Base-by-base conservation (phyloP, 2,329 filamentous ascomycete species). In the Apiospora phragmitis region DNA sequence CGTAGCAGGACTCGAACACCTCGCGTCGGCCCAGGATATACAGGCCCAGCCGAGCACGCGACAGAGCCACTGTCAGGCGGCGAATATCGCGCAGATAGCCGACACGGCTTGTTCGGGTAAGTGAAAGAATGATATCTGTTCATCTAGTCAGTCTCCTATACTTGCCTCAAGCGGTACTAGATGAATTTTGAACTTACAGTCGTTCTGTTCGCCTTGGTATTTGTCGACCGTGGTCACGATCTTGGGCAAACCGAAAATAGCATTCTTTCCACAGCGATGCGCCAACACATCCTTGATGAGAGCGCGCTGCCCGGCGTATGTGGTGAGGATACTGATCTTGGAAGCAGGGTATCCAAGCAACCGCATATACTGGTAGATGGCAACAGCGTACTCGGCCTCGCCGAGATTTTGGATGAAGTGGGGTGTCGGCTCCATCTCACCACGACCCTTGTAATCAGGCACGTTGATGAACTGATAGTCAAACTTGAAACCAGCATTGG, bases 171-270 rank as follows among this genome's bases (percentile, higher is more conserved):
- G n/a, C 24, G 66, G 26, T 67, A 62, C 29, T 29, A 29, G 4
- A 21, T 65, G 16, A 43, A 24, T n/a, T 7, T 26, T 41, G 49
- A 70, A 90, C 93, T 87, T 87, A 96, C 94, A 98, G 79, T 99
- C 96, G 82, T 99, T 99, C 83, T 99, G 96, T 85, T 99, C 96
- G 80, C 96, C 97, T 84, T 99, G 96, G 78, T 98, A 99, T 81
- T 97, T 98, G 84, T 99, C 96, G 73, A 99, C 95, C 6, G 97
- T 99, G 4, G 94, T 95, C 38, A 99, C 94, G 69, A 93, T 92
- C 81, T 92, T 93, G 24, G 96, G 96, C 81, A 97, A 84, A 11
- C 95, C 95, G 82, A 99, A 99, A 26, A 98, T 84, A 2, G 91
- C 84, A 76, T 94, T 97, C 76, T 89, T 92, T 47, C 91, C 92